Conservation (phyloP, 352 stramenopile species). For the Pythium coloratum region DNA sequence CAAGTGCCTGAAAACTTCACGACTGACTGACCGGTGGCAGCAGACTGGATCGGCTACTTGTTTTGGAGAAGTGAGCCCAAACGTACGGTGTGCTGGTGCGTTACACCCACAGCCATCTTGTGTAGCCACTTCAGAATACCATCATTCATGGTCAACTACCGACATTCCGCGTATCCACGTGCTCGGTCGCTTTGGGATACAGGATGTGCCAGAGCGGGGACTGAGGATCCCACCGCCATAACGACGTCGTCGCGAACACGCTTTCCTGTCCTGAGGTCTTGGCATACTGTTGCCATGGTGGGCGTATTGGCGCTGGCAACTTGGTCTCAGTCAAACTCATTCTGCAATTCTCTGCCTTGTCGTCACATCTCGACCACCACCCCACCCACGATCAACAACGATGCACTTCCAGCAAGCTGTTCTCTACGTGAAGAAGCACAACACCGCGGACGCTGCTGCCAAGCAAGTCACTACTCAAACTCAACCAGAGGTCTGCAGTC, state of each 20-base stretch:
- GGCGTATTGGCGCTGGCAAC: too few relatives aligned
- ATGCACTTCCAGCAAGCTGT: constrained; percentile 2
- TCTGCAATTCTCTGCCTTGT: background rate
- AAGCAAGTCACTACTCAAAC: background rate
- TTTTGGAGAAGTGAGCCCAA: background rate
- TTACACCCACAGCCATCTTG: background rate
- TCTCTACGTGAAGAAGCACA: constrained; percentile 8
- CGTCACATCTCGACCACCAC: background rate
- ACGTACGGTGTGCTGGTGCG: background rate
- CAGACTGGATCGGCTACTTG: background rate
- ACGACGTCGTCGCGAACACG: too few relatives aligned
- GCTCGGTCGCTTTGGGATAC: constrained; percentile 2
- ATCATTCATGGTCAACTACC: constrained; percentile 3
- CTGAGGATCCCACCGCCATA: too few relatives aligned
- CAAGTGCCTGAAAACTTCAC: background rate
- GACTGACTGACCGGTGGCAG: too few relatives aligned
- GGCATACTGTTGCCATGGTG: too few relatives aligned
- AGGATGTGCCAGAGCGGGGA: background rate
- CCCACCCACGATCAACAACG: background rate
- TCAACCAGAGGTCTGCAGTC: background rate
- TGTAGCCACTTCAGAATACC: background rate
- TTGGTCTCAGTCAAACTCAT: background rate
- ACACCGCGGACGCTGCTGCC: background rate
- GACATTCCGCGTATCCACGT: background rate
- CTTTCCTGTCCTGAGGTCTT: too few relatives aligned